Base-by-base conservation (phyloP, 169 alveolate species). In the Plasmodium inui region DNA sequence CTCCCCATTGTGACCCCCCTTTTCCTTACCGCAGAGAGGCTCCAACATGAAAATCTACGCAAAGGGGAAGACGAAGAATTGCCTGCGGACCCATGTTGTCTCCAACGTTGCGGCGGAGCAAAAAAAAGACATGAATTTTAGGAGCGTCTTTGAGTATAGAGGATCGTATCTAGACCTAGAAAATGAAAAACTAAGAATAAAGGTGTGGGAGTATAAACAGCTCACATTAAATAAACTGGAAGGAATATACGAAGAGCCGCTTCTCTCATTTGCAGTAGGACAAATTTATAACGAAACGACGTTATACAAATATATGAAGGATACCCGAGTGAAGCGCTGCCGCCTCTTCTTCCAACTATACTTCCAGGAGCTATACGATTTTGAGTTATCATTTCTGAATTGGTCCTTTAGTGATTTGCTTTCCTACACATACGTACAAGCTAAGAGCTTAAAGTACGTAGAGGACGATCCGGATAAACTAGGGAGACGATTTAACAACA, bases 151-250 rank as follows among this genome's bases (percentile, higher is more conserved):
- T 88, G 98, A 97, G 80, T 97, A 97, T 70, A 82, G 98, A 71
- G 98, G 98, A 19, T 96, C 98, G 19, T 97, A 97, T 74, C 74
- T 95, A 61, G 98, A 97, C 95, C 88, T 97, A 61, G 98, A 97
- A 89, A 76, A 94, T 79, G 98, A 97, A 73, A 97, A 96, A 79
- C 93, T 97, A 50, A 92, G 96, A 50, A 94, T 97, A 82, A 96
- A 96, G 76, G 95, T 96, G 53, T 97, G 98, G 98, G 96, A 93
- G 86, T 97, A 97, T 83, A 95, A 96, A 57, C 93, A 93, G 81
- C 94, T 92, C 61, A 97, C 97, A 37, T 85, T 97, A 19, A 97
- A 97, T 61, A 82, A 95, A n/a, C 92, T 97, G 67, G 98, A 96
- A 92, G 96, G 97, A 9, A 92, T 97, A 50, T 96, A 94, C 86